Conservation (phyloP, 1,139 yeast species). For the Nakaseomyces delphensis region DNA sequence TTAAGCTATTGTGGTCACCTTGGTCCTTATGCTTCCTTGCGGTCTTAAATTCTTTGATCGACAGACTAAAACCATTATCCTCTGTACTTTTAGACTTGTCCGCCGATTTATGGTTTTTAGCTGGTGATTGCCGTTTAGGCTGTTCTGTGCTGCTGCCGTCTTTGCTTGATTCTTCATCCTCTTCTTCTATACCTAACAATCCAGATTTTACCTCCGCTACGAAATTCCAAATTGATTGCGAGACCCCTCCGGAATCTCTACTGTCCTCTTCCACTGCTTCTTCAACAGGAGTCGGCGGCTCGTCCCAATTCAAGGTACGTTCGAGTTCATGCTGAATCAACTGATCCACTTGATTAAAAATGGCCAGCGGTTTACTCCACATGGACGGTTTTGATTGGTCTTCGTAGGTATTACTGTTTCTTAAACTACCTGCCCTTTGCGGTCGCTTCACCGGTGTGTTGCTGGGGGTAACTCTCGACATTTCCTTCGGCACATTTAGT, state of each 20-base stretch:
- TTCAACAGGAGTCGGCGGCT: constrained; percentile 5
- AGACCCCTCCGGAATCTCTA: constrained; percentile 22
- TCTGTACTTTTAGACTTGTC: neutral
- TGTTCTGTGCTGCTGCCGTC: constrained; percentile 3
- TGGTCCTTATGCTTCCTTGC: constrained; percentile 9
- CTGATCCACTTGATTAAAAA: constrained; percentile 61
- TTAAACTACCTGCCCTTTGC: neutral
- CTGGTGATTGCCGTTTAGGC: neutral
- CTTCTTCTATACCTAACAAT: constrained; percentile 32
- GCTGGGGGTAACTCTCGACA: neutral
- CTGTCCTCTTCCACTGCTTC: constrained; percentile 7
- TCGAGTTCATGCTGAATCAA: constrained; percentile 61
- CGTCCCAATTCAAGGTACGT: constrained; percentile 37
- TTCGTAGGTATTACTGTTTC: constrained; percentile 11
- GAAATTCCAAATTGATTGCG: constrained; percentile 35
- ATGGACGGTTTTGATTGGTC: constrained; percentile 22
- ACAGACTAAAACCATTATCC: neutral
- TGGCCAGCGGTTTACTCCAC: constrained; percentile 48
- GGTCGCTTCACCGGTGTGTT: neutral
- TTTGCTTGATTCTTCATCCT: constrained; percentile 9
- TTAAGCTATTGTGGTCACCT: neutral
- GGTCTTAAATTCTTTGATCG: constrained; percentile 16
- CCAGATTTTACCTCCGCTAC: constrained; percentile 35
- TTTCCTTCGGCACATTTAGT: neutral
- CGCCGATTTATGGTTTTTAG: neutral